Base-by-base conservation (phyloP, 441 rosid genomes). In the Populus hybrid region DNA sequence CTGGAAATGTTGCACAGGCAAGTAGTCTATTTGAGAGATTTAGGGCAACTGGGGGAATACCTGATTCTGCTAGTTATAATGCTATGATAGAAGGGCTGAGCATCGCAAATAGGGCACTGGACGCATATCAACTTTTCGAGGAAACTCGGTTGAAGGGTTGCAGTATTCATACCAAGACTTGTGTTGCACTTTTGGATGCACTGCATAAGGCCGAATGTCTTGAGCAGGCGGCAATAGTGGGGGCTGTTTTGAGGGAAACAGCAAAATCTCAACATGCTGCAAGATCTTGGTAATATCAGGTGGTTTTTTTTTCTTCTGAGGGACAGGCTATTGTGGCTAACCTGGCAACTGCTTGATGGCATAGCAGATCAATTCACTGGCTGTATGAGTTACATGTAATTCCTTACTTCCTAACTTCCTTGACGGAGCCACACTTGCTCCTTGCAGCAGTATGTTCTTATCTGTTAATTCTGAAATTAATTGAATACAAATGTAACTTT, bases 221-320 rank as follows among this genome's bases (percentile, higher is more conserved):
- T 67, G 99, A 95, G 89, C 94, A 94, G 82, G 98, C 99, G 81
- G 93, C 92, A 63, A 90, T 96, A 26, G 98, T 94, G 2, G 97
- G 99, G 72, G 95, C 91, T 73, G 97, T 96, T 78, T 84, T 96
- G 85, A 93, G 89, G 78, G 98, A 94, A 87, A 88, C 87, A 32
- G 96, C 97, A 20, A 93, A 93, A 81, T 90, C 99, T 74, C 89
- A 91, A 69, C 99, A 91, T 87, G 95, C 97, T 83, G 88, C 93
- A n/a, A 88, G 87, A 82, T 86, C 88, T 82, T 88, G 95, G 94
- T 91, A 86, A 69, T 34, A 46, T 69, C 26, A n/a, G 38, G 3
- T 74, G 75, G 7, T 23, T 75, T 34, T 73, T 69, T 4, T 24
- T 80, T 34, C 1, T 34, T 26, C 67, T 1, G 70, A 57, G 73